phyloP scores from a whole-genome alignment of 2,329 filamentous ascomycete species.

The Pseudocercospora musae region DNA sequence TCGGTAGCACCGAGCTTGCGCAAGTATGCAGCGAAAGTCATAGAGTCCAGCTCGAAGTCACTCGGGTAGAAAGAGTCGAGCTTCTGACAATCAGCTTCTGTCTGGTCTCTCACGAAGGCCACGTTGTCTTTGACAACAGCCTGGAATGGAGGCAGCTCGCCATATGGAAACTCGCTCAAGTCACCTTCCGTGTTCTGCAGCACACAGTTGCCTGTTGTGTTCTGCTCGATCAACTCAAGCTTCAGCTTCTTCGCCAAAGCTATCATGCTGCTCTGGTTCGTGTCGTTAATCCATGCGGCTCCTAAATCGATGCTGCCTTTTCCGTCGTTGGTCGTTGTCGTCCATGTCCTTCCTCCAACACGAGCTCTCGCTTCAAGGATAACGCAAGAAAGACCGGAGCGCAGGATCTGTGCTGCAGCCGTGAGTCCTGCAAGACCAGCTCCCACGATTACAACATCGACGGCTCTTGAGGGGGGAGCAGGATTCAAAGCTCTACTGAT shows the following conservation, averaged over 20 bases:
- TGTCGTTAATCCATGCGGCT: constrained; percentile 59
- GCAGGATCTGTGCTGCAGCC: constrained; percentile 23
- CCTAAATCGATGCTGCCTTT: constrained; percentile 50
- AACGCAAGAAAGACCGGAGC: constrained; percentile 23
- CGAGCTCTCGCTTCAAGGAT: constrained; percentile 31
- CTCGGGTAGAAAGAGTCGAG: constrained; percentile 27
- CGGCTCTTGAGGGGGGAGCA: constrained; percentile 13
- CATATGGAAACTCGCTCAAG: constrained; percentile 31
- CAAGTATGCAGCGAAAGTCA: constrained; percentile 40
- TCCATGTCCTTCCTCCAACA: constrained; percentile 46
- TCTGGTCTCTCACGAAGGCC: constrained; percentile 33
- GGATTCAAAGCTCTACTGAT: constrained; percentile 25
- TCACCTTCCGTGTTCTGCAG: constrained; percentile 39
- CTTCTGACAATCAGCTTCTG: constrained; percentile 37
- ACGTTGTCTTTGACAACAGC: constrained; percentile 26
- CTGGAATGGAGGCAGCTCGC: constrained; percentile 33
- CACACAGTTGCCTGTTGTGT: constrained; percentile 43
- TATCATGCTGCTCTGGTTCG: constrained; percentile 47
- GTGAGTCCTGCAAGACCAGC: constrained; percentile 30
- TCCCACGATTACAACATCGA: constrained; percentile 30
- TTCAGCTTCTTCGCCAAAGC: constrained; percentile 41
- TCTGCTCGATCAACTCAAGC: constrained; percentile 47
- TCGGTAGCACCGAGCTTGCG: constrained; percentile 31
- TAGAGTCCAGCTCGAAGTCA: constrained; percentile 30
- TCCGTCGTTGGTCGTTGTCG: constrained; percentile 31